A percentile compares a stretch with the other conserved stretches of the same genome.
Evolutionary conservation across 2,329 filamentous ascomycete genomes (phyloP).

Genomic region (Ceratocystis diversiconidia): DNA sequence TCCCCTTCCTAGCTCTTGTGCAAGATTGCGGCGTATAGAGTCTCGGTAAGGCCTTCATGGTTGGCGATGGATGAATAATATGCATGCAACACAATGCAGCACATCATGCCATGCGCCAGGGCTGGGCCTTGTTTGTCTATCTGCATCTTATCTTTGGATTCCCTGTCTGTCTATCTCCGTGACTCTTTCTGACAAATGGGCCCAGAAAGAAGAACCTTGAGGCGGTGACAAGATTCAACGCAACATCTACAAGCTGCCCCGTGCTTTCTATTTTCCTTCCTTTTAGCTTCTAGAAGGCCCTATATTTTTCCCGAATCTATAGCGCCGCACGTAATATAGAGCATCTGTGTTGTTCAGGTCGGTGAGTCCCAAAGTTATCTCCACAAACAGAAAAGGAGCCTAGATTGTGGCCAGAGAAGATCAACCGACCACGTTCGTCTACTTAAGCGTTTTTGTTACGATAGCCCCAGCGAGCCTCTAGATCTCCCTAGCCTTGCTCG

Average conservation of each 20-base stretch:
- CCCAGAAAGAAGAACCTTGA: not conserved
- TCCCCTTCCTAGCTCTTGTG: not conserved
- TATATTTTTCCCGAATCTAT: not conserved
- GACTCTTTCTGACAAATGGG: not conserved
- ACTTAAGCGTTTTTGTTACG: too few species aligned
- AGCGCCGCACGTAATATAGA: not conserved
- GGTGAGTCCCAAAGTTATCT: not conserved
- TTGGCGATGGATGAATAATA: not conserved
- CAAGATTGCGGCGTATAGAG: not conserved
- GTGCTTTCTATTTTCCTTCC: slow-evolving; percentile 14
- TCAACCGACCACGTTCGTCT: too few species aligned
- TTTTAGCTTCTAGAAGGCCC: slow-evolving; percentile 1
- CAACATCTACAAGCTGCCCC: not conserved
- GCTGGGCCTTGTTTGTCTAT: not conserved
- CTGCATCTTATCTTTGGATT: not conserved
- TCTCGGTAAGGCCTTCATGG: not conserved
- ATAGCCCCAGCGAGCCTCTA: not conserved
- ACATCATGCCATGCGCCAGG: slow-evolving; percentile 1
- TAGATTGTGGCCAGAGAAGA: not conserved
- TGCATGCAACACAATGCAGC: not conserved
- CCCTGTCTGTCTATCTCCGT: slow-evolving; percentile 9
- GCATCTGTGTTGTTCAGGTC: not conserved
- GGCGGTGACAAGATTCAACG: not conserved
- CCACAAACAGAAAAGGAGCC: not conserved
- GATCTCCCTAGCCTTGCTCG: not conserved